These are phyloP conservation scores for Penicillium diatomitis DNA, from an alignment of 495 filamentous ascomycete species.

Conservation along the genomic window DNA sequence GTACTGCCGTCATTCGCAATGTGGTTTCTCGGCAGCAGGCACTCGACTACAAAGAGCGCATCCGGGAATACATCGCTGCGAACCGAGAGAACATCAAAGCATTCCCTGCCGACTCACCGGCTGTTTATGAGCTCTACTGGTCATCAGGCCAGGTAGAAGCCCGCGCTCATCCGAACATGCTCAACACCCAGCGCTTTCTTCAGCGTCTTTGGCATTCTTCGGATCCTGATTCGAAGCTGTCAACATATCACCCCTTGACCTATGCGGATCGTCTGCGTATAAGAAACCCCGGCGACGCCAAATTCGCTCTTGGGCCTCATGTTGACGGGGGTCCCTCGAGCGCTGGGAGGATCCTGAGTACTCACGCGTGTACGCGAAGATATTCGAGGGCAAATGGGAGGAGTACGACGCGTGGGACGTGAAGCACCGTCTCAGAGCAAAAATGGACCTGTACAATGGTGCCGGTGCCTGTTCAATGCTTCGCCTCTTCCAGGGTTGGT, in stretches of 20 bases:
- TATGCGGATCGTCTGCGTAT: slow-evolving; percentile 85
- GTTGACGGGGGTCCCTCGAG: slow-evolving; percentile 79
- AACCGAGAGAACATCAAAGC: slow-evolving; percentile 43
- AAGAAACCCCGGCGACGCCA: slow-evolving; percentile 48
- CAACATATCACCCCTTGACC: slow-evolving; percentile 53
- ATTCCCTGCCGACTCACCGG: slow-evolving; percentile 53
- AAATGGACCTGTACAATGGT: slow-evolving; percentile 72
- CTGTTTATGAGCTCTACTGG: slow-evolving; percentile 90
- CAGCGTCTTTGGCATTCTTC: slow-evolving; percentile 68
- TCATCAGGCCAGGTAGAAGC: slow-evolving; percentile 66
- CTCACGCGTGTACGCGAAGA: slow-evolving; percentile 59
- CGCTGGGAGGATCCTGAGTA: slow-evolving; percentile 82
- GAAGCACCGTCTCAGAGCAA: slow-evolving; percentile 54
- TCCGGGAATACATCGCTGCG: slow-evolving; percentile 49
- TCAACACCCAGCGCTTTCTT: slow-evolving; percentile 60
- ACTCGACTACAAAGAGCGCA: slow-evolving; percentile 35
- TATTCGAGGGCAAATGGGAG: slow-evolving; percentile 74
- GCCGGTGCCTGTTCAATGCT: slow-evolving; percentile 77
- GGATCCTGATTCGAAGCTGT: slow-evolving; percentile 51
- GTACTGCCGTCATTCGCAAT: slow-evolving; percentile 53
- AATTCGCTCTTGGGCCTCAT: slow-evolving; percentile 80
- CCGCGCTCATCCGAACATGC: slow-evolving; percentile 60
- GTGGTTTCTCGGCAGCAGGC: slow-evolving; percentile 53
- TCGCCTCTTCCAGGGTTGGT: slow-evolving; percentile 83
- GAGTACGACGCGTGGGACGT: slow-evolving; percentile 74